Evolutionary conservation across 2,329 filamentous ascomycete genomes (phyloP), one percentile per base, ranked within the genome.

Genomic region (Pleurostoma richardsiae): DNA sequence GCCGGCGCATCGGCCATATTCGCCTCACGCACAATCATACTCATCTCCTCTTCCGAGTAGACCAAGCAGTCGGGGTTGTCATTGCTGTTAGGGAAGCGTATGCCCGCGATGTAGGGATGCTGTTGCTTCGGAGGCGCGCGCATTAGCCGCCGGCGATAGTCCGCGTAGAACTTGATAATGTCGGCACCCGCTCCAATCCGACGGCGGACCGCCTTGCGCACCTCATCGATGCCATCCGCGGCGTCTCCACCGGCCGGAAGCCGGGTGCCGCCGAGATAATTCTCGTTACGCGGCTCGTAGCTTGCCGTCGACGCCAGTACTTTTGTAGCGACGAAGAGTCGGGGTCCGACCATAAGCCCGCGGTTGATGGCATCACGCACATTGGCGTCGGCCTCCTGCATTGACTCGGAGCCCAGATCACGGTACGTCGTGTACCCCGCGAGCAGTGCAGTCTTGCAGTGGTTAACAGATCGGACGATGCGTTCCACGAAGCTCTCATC

Each of bases 391-490:
- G 66, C 66, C 11, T 72, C 66, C 10, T 62, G 58, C 48, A 76
- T 62, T 0, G 66, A 66, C 53, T 77, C 73, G 2, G 72, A 73
- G 7, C 73, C 72, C 1, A 76, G 61, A 52, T 77, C 74, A 38
- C 74, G 65, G 52, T 76, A 76, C 4, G 73, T 77, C 1, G 74
- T 80, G 59, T 73, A 79, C 7, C 76, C 77, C 0, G 75, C 73
- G 26, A 72, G 58, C 26, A 80, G 11, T 26, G 39, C 39, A 4
- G 39, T 40, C 39, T 27, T 19, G 39, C 39, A 40, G 39, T 40
- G 39, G 39, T 40, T 40, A 27, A 40, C 39, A 4, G 39, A 19
- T 5, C 39, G 39, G 39, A 40, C 28, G 39, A 40, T 40, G 11
- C 39, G 39, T 27, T 40, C 39, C 39, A 27, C 19, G 39, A 40